phyloP scores from a whole-genome alignment of 257 asterid species.

The Solanum infundibuliforme region DNA sequence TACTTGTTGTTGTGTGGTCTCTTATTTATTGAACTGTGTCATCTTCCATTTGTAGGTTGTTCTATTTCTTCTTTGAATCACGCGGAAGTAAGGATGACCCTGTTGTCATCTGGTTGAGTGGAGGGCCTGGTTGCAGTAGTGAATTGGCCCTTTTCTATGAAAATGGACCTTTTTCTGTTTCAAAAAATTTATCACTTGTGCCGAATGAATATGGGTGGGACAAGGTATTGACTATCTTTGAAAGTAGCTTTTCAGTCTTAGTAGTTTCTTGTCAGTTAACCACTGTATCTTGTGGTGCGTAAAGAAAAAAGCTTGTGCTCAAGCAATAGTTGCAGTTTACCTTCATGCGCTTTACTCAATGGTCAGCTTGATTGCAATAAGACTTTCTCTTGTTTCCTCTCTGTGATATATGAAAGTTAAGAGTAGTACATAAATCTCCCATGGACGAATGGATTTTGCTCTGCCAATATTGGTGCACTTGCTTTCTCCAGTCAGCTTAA shows the following conservation, averaged over 20 bases:
- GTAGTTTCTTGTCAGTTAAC: not conserved
- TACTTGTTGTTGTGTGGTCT: not conserved
- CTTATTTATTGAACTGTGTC: not conserved
- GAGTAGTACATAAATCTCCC: not conserved
- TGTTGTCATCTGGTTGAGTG: constrained; percentile 96
- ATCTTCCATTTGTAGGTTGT: constrained; percentile 52
- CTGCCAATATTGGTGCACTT: not conserved
- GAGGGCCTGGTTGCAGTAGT: constrained; percentile 98
- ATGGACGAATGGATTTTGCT: not conserved
- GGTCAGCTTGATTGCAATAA: not conserved
- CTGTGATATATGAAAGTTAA: not conserved
- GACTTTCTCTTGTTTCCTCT: not conserved
- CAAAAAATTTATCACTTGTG: constrained; percentile 62
- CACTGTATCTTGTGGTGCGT: not conserved
- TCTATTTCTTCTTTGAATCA: constrained; percentile 89
- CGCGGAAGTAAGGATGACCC: constrained; percentile 66
- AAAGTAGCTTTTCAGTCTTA: not conserved
- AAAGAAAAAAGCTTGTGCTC: not conserved
- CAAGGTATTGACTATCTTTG: constrained; percentile 17
- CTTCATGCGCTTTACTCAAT: not conserved
- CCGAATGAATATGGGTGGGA: constrained; percentile 76
- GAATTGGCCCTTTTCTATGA: constrained; percentile 95
- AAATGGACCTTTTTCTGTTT: constrained; percentile 80
- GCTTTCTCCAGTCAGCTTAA: not conserved
- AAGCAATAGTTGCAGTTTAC: not conserved